These are phyloP conservation scores for Penicillium lagena DNA, from an alignment of 495 filamentous ascomycete species.

Conservation along the genomic window DNA sequence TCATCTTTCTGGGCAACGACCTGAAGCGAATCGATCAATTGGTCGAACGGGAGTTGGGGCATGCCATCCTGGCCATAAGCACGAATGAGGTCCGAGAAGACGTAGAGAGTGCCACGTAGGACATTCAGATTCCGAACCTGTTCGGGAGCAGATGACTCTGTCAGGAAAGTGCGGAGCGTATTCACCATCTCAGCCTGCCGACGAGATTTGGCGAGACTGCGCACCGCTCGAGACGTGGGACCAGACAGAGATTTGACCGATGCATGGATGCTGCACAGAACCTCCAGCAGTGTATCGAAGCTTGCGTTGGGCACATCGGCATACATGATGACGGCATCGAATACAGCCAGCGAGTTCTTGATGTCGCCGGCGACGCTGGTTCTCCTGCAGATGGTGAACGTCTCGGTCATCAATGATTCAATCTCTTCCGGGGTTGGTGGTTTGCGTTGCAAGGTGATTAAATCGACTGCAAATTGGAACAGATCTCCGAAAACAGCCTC, in stretches of 20 bases:
- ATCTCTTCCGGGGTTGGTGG: constrained; percentile 64
- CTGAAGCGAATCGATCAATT: constrained; percentile 50
- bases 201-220: constrained; percentile 73
- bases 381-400: constrained; percentile 67
- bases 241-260: constrained; percentile 63
- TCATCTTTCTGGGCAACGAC: constrained; percentile 47
- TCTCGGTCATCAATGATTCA: constrained; percentile 55
- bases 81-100: constrained; percentile 53
- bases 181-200: constrained; percentile 64
- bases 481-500: constrained; percentile 62
- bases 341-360: constrained; percentile 64
- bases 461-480: constrained; percentile 67
- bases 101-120: constrained; percentile 60
- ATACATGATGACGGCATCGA: constrained; percentile 77
- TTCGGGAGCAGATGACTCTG: constrained; percentile 38
- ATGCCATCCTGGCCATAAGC: constrained; percentile 57
- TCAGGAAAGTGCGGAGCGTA: constrained; percentile 56
- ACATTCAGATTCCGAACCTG: constrained; percentile 52
- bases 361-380: constrained; percentile 71
- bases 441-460: constrained; percentile 80
- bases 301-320: constrained; percentile 63
- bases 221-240: constrained; percentile 67
- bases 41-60: constrained; percentile 45
- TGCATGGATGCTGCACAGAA: constrained; percentile 77
- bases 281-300: constrained; percentile 64